These are phyloP conservation scores for Tillandsia fasciculata DNA, from an alignment of 176 grass and related monocot species.

Conservation along the genomic window DNA sequence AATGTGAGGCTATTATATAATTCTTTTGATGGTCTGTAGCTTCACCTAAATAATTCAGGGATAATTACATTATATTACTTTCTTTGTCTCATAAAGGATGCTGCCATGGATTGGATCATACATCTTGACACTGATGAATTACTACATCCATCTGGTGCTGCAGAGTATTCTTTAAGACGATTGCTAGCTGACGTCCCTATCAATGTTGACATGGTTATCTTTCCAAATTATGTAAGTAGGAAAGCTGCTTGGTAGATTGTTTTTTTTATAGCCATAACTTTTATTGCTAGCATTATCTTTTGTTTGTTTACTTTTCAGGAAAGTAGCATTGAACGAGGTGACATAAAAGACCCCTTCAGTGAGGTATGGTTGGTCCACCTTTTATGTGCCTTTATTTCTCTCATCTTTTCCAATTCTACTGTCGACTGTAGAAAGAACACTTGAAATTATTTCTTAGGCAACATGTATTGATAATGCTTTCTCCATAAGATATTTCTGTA, in stretches of 20 bases:
- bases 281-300: neutral
- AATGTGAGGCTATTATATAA: neutral
- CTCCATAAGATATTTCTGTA: neutral
- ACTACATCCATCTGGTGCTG: slow-evolving; percentile 58
- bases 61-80: slow-evolving; percentile 6
- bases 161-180: slow-evolving; percentile 64
- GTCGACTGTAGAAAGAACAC: neutral
- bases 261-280: neutral
- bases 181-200: slow-evolving; percentile 51
- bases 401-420: neutral
- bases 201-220: slow-evolving; percentile 89
- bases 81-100: slow-evolving; percentile 38
- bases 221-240: slow-evolving; percentile 95
- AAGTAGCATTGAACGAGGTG: slow-evolving; percentile 70
- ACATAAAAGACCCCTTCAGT: slow-evolving; percentile 88
- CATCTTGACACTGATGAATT: slow-evolving; percentile 97
- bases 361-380: slow-evolving; percentile 36
- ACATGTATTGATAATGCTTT: neutral
- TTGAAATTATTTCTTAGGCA: neutral
- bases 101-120: slow-evolving; percentile 94
- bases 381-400: neutral
- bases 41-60: neutral
- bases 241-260: neutral
- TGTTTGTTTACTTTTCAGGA: slow-evolving; percentile 42
- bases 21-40: neutral